Evolutionary conservation across 2,329 filamentous ascomycete species (phyloP).

Genomic region (Colletotrichum sp.): DNA sequence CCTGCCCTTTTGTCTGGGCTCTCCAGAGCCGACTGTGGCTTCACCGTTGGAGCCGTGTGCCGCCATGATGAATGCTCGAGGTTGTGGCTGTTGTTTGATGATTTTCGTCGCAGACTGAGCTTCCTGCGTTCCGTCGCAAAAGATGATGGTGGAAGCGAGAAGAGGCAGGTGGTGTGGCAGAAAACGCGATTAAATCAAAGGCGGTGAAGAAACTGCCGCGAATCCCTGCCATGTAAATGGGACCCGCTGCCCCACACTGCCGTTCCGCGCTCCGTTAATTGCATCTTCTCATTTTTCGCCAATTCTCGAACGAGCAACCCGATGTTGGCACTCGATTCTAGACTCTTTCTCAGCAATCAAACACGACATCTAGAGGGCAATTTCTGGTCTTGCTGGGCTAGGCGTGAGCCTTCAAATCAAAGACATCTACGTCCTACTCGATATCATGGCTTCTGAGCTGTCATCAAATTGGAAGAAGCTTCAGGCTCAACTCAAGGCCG

Average conservation of each 20-base stretch:
- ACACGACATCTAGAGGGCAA: not conserved
- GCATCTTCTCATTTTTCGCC: constrained; percentile 9
- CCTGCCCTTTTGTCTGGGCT: constrained; percentile 73
- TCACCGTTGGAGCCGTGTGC: constrained; percentile 55
- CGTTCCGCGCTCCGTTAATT: constrained; percentile 1
- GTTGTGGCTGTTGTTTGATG: constrained; percentile 6
- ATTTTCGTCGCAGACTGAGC: not conserved
- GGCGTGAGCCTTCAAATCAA: not conserved
- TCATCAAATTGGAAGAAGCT: constrained; percentile 82
- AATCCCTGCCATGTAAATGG: not conserved
- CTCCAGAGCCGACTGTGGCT: constrained; percentile 60
- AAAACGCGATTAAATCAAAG: constrained; percentile 10
- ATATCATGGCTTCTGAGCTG: constrained; percentile 50
- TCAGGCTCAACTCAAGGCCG: constrained; percentile 64
- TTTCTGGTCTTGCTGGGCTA: not conserved
- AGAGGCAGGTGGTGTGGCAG: constrained; percentile 16
- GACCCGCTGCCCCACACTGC: not conserved
- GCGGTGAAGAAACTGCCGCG: constrained; percentile 9
- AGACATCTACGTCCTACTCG: not conserved
- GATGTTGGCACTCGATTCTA: not conserved
- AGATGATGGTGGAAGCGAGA: not conserved
- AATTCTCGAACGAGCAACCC: not conserved
- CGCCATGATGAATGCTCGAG: constrained; percentile 53
- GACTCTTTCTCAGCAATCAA: not conserved
- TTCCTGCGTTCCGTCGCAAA: not conserved